Evolutionary conservation across 2,329 filamentous ascomycete genomes (phyloP).

Genomic region (Colletotrichum paranaense): DNA sequence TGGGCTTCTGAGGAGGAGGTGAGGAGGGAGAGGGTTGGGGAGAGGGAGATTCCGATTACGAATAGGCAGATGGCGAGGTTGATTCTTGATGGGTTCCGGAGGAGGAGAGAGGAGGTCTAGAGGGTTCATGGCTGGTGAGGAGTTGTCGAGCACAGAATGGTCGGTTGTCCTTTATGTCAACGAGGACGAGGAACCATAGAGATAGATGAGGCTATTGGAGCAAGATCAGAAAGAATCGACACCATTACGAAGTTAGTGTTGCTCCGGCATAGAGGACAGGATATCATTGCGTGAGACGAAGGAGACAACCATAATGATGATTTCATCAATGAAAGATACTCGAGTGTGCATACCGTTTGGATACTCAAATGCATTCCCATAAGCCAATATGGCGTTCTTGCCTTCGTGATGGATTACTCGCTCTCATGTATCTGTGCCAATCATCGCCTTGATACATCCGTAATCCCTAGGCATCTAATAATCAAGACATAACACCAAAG

Average conservation of each 20-base stretch:
- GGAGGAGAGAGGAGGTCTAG: conserved; percentile 36
- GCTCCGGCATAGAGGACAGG: background rate
- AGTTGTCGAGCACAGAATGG: background rate
- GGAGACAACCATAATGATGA: background rate
- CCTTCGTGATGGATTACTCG: background rate
- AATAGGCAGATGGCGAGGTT: conserved; percentile 41
- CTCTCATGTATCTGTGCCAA: background rate
- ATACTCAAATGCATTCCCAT: background rate
- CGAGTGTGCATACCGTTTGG: background rate
- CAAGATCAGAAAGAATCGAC: background rate
- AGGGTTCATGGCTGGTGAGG: background rate
- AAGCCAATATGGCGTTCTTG: background rate
- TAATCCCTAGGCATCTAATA: background rate
- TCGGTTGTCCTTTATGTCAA: background rate
- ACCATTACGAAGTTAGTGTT: background rate
- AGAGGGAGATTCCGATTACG: conserved; percentile 44
- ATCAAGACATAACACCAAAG: background rate
- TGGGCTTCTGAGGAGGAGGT: conserved; percentile 54
- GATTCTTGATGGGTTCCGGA: conserved; percentile 45
- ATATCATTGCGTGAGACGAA: background rate
- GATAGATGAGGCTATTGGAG: background rate
- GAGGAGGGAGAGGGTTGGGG: conserved; percentile 40
- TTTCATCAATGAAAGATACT: background rate
- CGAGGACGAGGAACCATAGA: background rate
- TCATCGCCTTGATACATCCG: background rate